These are phyloP conservation scores for Hymenoscyphus albidus DNA, from an alignment of 2,329 filamentous ascomycete genomes.

Conservation along the genomic window DNA sequence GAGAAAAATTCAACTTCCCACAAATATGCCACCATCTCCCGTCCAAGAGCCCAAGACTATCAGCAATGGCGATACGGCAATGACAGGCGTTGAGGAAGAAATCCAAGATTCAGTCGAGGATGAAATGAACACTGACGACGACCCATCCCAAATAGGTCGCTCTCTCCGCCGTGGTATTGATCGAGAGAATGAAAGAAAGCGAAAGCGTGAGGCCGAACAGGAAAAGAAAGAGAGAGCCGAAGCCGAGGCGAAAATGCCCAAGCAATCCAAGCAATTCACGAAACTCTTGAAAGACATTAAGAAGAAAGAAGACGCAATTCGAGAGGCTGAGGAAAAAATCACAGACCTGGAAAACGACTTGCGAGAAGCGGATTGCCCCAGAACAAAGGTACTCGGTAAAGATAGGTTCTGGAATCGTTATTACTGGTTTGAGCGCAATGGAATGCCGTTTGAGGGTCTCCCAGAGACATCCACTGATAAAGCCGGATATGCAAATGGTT, in stretches of 20 bases:
- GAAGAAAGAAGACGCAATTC: conserved; percentile 76
- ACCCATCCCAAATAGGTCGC: conserved; percentile 49
- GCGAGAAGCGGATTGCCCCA: conserved; percentile 87
- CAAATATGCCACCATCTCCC: conserved; percentile 66
- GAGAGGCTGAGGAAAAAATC: conserved; percentile 81
- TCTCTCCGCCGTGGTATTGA: conserved; percentile 61
- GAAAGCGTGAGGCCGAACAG: conserved; percentile 71
- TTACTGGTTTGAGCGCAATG: conserved; percentile 98
- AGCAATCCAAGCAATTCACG: conserved; percentile 83
- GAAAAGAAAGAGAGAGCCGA: conserved; percentile 61
- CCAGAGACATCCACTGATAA: conserved; percentile 83
- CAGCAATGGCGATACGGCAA: conserved; percentile 54
- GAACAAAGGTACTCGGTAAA: conserved; percentile 84
- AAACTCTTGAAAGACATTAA: conserved; percentile 86
- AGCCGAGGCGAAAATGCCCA: conserved; percentile 56
- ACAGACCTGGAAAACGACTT: conserved; percentile 84
- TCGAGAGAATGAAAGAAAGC: conserved; percentile 66
- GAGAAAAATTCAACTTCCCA: conserved; percentile 67
- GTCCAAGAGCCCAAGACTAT: conserved; percentile 42
- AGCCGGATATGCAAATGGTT: conserved; percentile 88
- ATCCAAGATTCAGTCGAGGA: conserved; percentile 51
- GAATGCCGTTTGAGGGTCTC: conserved; percentile 90
- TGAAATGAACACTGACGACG: conserved; percentile 64
- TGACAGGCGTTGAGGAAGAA: conserved; percentile 62
- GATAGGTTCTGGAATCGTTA: conserved; percentile 98